Evolutionary conservation across 345 rosid species (phyloP).

Genomic region (Linum lewisii): DNA sequence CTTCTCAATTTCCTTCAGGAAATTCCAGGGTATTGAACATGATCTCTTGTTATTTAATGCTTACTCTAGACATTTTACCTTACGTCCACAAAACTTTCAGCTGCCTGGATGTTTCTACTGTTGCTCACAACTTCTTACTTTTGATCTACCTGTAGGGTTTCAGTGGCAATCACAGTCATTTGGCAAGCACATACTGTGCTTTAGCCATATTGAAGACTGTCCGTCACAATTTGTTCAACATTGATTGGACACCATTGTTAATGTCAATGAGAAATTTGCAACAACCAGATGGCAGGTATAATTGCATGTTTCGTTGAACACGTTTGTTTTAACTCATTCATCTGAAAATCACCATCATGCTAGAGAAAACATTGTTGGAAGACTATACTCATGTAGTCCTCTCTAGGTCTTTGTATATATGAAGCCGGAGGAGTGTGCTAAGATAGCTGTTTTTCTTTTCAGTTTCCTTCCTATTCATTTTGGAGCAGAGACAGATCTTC

Average conservation of each 20-base stretch:
- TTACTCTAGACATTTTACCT: not conserved
- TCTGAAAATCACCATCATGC: not conserved
- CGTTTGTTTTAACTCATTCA: conserved; percentile 4
- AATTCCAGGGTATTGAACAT: conserved; percentile 38
- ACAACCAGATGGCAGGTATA: conserved; percentile 79
- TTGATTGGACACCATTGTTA: conserved; percentile 41
- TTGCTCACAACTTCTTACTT: not conserved
- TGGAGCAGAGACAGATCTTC: conserved; percentile 85
- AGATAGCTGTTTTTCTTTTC: conserved; percentile 6
- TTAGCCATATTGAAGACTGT: conserved; percentile 57
- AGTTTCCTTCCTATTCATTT: conserved; percentile 82
- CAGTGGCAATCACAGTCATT: conserved; percentile 47
- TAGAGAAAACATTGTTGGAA: not conserved
- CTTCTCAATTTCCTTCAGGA: conserved; percentile 53
- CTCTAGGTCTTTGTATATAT: not conserved
- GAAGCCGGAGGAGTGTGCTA: not conserved
- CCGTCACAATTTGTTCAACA: conserved; percentile 43
- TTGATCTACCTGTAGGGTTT: conserved; percentile 34
- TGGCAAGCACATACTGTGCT: conserved; percentile 87
- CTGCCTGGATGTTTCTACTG: not conserved
- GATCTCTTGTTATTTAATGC: not conserved
- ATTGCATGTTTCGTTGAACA: not conserved
- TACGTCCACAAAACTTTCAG: not conserved
- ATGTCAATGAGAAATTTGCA: conserved; percentile 75
- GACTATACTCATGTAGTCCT: not conserved